A percentile compares a stretch with the other conserved stretches of the same genome.
Conservation (phyloP, 2,329 filamentous ascomycete species). For the Seiridium cupressi region DNA sequence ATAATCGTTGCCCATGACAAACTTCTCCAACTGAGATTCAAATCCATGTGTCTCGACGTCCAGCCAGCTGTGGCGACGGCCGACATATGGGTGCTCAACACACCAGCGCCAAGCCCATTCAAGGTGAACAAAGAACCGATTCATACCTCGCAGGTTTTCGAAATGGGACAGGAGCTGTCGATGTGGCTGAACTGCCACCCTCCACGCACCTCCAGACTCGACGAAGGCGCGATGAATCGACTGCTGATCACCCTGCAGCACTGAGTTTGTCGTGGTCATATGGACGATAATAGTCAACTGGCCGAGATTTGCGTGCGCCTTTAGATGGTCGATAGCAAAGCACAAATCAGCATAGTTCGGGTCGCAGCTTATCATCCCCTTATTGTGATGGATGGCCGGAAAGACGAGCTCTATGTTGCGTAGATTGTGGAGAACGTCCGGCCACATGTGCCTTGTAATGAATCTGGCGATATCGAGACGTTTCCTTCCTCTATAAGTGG, state of each 20-base stretch:
- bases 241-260: background rate
- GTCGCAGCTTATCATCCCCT: background rate
- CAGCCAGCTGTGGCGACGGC: background rate
- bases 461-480: constrained; percentile 12
- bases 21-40: constrained; percentile 10
- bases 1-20: constrained; percentile 12
- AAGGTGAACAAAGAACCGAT: constrained; percentile 10
- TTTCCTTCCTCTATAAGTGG: background rate
- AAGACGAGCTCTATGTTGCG: constrained; percentile 11
- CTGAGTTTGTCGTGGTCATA: background rate
- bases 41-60: background rate
- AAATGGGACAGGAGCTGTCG: background rate
- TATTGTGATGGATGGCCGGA: background rate
- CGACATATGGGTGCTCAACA: background rate
- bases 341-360: constrained; percentile 11
- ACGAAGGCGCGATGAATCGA: background rate
- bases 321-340: constrained; percentile 11
- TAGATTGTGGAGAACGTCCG: constrained; percentile 10
- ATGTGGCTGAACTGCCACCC: background rate
- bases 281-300: constrained; percentile 7
- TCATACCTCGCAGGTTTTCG: constrained; percentile 6
- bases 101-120: constrained; percentile 10
- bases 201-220: background rate
- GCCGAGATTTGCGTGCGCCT: constrained; percentile 3
- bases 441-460: constrained; percentile 15